Evolutionary conservation across 148 eudicot genomes (phyloP), one percentile per base, ranked within the genome.

Genomic region (Camellia granthamiana): DNA sequence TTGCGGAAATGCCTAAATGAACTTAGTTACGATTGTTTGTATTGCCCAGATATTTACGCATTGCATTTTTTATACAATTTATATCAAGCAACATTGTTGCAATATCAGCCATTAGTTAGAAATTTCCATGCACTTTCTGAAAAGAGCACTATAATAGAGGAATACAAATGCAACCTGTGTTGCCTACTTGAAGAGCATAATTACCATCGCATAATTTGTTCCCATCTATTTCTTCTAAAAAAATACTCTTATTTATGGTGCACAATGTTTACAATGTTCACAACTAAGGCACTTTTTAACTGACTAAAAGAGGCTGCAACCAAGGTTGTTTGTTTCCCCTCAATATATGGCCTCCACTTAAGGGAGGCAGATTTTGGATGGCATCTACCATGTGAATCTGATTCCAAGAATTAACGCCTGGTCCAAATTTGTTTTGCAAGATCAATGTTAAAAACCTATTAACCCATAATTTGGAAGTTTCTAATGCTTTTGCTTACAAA

Each of bases 211-310:
- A 69, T 44, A 49, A 44, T 44, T 10, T 69, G 23, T 46, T 69
- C 73, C 52, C 73, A 69, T 69, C 73, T 12, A 43, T 9, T 46
- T 44, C 54, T 18, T 12, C 10, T 30, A 30, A 44, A 69, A 69
- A 2, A 69, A 14, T 18, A 47, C 18, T 69, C 73, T 63, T 21
- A 15, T 12, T 69, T 43, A 7, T 46, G 2, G 54, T 42, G 73
- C 73, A 69, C n/a, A 46, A 68, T 43, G 72, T 68, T 68, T 68
- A 68, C 1, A 7, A 68, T 68, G 72, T 30, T 68, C 49, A 41
- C 51, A 43, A 43, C 30, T 23, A 59, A 59, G 63, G 63, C 63
- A 59, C 63, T 16, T 59, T 18, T 59, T 15, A 59, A 19, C 63
- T 14, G 18, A 59, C 5, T 59, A 14, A 6, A 59, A 59, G 38